A percentile compares a stretch with the other conserved stretches of the same genome.
phyloP scores from a whole-genome alignment of 1,284 basidiomycete species.

The Pseudozyma sp. region DNA sequence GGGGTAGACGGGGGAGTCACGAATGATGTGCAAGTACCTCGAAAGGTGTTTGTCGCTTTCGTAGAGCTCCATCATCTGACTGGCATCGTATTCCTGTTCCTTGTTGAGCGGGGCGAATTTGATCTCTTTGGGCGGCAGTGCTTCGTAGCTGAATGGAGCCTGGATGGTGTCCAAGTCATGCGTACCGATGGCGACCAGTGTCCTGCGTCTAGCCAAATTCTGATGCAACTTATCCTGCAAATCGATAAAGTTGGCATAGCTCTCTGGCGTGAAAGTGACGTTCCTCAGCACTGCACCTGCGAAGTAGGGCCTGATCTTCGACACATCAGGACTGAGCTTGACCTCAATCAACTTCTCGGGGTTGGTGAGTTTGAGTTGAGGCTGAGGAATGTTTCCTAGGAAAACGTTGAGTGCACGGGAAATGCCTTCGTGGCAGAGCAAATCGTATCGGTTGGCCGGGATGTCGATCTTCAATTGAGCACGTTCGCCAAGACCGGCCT shows the following conservation, averaged over 20 bases:
- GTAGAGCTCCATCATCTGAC: slow-evolving; percentile 71
- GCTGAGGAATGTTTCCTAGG: slow-evolving; percentile 79
- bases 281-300: slow-evolving; percentile 91
- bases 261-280: slow-evolving; percentile 84
- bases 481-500: slow-evolving; percentile 79
- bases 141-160: slow-evolving; percentile 91
- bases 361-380: slow-evolving; percentile 67
- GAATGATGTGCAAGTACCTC: slow-evolving; percentile 90
- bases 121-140: slow-evolving; percentile 86
- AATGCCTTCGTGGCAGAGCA: slow-evolving; percentile 97
- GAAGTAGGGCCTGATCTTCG: slow-evolving; percentile 86
- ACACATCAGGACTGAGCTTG: slow-evolving; percentile 40
- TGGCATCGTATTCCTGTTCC: slow-evolving; percentile 72
- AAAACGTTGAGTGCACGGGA: slow-evolving; percentile 87
- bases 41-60: slow-evolving; percentile 94
- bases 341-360: slow-evolving; percentile 57
- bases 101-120: slow-evolving; percentile 88
- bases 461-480: slow-evolving; percentile 98
- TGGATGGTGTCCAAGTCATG: slow-evolving; percentile 93
- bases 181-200: slow-evolving; percentile 95
- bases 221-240: slow-evolving; percentile 96
- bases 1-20: slow-evolving; percentile 94
- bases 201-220: slow-evolving; percentile 89
- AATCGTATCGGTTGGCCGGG: slow-evolving; percentile 95
- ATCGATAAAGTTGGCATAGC: slow-evolving; percentile 97